phyloP scores from a whole-genome alignment of 2,329 filamentous ascomycete genomes.

The Juglanconis oblonga region DNA sequence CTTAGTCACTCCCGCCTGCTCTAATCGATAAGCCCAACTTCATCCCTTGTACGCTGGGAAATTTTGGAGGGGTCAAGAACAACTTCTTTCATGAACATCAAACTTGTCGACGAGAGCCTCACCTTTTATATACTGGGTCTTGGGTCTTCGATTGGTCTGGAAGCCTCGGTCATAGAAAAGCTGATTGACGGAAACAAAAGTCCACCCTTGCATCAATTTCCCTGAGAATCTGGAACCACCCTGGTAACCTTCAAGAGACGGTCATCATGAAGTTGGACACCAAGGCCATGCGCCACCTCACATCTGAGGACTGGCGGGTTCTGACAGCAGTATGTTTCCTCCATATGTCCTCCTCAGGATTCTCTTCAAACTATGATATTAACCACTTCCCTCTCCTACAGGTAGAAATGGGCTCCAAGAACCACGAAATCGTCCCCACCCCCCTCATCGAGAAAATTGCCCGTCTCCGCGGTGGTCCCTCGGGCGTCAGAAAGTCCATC shows the following conservation, averaged over 20 bases:
- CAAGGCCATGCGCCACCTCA: constrained; percentile 87
- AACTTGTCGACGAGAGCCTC: neutral
- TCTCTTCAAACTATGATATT: constrained; percentile 24
- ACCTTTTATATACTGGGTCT: too few species aligned
- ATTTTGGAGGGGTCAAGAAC: constrained; percentile 12
- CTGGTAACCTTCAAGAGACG: neutral
- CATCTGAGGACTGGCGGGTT: constrained; percentile 90
- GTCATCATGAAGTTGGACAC: constrained; percentile 88
- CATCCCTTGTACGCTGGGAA: constrained; percentile 7
- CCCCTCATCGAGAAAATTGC: constrained; percentile 81
- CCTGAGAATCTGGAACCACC: neutral
- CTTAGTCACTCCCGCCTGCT: constrained; percentile 11
- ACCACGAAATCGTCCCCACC: constrained; percentile 95
- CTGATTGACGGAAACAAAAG: neutral
- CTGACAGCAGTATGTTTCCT: constrained; percentile 72
- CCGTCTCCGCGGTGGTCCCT: constrained; percentile 72
- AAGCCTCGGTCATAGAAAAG: neutral
- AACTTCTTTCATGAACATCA: neutral
- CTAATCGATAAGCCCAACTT: constrained; percentile 18
- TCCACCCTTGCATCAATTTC: neutral
- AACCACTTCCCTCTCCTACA: constrained; percentile 41
- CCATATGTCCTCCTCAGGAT: constrained; percentile 18
- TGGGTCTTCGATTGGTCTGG: neutral
- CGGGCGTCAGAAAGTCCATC: constrained; percentile 81
- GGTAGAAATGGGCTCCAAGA: constrained; percentile 92